Conservation (phyloP, 495 filamentous ascomycete species). For the Annulohypoxylon maeteangense region DNA sequence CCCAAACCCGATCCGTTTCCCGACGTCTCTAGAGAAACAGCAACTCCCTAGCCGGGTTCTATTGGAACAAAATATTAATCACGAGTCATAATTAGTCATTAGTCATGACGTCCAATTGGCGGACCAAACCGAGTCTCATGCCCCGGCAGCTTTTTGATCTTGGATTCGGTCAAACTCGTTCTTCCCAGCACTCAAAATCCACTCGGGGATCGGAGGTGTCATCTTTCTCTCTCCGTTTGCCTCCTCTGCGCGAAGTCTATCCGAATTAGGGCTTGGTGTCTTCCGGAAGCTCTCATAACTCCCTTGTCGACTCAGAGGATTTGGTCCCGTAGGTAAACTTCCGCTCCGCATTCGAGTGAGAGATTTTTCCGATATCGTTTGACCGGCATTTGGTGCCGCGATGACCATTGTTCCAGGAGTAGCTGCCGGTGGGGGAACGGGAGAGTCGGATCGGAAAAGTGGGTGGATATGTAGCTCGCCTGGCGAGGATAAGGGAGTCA, state of each 20-base stretch:
- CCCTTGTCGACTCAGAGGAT: constrained; percentile 60
- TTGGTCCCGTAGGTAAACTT: constrained; percentile 66
- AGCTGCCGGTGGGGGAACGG: constrained; percentile 72
- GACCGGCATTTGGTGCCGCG: constrained; percentile 75
- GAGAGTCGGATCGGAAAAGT: constrained; percentile 80
- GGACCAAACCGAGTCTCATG: constrained; percentile 1
- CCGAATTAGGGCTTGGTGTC: constrained; percentile 42
- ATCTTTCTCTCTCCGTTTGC: constrained; percentile 56
- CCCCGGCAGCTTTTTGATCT: constrained; percentile 31
- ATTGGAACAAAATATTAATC: constrained; percentile 14
- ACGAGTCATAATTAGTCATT: constrained; percentile 37
- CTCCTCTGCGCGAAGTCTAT: constrained; percentile 38
- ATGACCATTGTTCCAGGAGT: constrained; percentile 76
- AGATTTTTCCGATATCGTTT: constrained; percentile 69
- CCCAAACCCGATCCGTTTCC: constrained; percentile 33
- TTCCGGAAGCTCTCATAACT: constrained; percentile 60
- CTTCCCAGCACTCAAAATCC: constrained; percentile 62
- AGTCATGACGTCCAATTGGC: constrained; percentile 15
- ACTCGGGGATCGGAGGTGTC: constrained; percentile 69
- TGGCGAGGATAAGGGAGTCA: constrained; percentile 51
- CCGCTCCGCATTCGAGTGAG: constrained; percentile 75
- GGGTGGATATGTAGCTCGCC: constrained; percentile 85
- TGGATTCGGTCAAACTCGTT: constrained; percentile 55
- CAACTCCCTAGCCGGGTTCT: not conserved
- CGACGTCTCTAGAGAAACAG: not conserved